Percentiles rank a stretch among this genome's conserved stretches.
phyloP scores from a whole-genome alignment of 345 rosid species.

The Aquilaria yunnanensis region DNA sequence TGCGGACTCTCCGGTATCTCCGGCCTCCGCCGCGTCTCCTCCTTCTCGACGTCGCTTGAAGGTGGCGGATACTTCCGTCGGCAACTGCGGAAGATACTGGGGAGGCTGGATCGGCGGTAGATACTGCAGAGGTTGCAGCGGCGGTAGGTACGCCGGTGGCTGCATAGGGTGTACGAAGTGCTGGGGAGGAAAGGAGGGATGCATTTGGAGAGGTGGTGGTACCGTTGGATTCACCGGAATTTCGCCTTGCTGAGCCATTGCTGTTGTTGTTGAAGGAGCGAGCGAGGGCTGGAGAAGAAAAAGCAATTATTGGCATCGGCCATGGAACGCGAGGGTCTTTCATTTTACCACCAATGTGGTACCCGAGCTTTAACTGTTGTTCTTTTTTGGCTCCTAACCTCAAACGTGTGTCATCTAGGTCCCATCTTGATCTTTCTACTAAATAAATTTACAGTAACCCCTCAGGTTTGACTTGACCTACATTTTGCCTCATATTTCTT shows the following conservation, averaged over 20 bases:
- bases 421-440: too few relatives aligned
- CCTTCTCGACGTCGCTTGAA: slow-evolving; percentile 49
- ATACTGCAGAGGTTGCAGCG: background rate
- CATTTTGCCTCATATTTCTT: too few relatives aligned
- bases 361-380: too few relatives aligned
- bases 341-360: too few relatives aligned
- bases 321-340: too few relatives aligned
- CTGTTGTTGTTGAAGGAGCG: background rate
- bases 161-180: background rate
- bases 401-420: too few relatives aligned
- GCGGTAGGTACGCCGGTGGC: background rate
- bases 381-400: too few relatives aligned
- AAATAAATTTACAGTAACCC: too few relatives aligned
- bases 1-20: slow-evolving; percentile 24
- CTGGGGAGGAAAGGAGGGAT: background rate
- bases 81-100: background rate
- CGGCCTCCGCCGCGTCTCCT: slow-evolving; percentile 12
- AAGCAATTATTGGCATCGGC: too few relatives aligned
- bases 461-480: too few relatives aligned
- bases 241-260: slow-evolving; percentile 23
- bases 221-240: slow-evolving; percentile 4
- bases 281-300: too few relatives aligned
- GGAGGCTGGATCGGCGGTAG: background rate
- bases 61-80: background rate
- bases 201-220: background rate